phyloP scores from a whole-genome alignment of 305 asterid genomes.

The Fraxinus dipetala region DNA sequence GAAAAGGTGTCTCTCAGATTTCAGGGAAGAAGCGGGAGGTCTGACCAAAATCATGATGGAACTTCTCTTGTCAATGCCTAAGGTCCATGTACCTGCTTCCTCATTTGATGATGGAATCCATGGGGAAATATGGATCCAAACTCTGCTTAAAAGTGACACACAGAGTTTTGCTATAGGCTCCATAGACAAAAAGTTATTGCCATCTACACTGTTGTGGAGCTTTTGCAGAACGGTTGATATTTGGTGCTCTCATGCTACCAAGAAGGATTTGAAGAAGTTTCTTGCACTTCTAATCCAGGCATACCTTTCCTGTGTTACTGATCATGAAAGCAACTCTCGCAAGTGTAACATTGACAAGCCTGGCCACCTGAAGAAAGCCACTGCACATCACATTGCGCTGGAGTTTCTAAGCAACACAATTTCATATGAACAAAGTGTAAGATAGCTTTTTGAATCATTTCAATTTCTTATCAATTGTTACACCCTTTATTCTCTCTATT shows the following conservation, averaged over 20 bases:
- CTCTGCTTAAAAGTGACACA: slow-evolving; percentile 33
- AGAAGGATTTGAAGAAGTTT: slow-evolving; percentile 65
- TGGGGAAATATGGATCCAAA: slow-evolving; percentile 27
- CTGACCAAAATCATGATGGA: slow-evolving; percentile 58
- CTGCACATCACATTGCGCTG: slow-evolving; percentile 52
- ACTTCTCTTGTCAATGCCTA: slow-evolving; percentile 41
- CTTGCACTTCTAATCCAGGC: slow-evolving; percentile 46
- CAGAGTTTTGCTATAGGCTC: slow-evolving; percentile 51
- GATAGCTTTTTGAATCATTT: slow-evolving; percentile 23
- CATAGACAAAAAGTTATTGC: slow-evolving; percentile 51
- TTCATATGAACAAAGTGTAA: slow-evolving; percentile 74
- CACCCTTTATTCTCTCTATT: slow-evolving; percentile 13
- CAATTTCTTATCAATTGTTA: slow-evolving; percentile 4
- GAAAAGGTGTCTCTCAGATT: slow-evolving; percentile 41
- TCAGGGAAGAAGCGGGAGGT: slow-evolving; percentile 62
- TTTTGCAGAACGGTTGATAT: slow-evolving; percentile 67
- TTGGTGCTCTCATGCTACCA: slow-evolving; percentile 74
- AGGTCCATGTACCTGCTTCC: slow-evolving; percentile 33
- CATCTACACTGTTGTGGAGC: slow-evolving; percentile 57
- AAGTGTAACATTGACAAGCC: slow-evolving; percentile 28
- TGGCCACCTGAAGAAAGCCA: slow-evolving; percentile 40
- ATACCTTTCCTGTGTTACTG: slow-evolving; percentile 39
- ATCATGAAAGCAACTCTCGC: slow-evolving; percentile 24
- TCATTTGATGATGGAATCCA: slow-evolving; percentile 32
- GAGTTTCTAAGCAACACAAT: slow-evolving; percentile 61